Evolutionary conservation across 2,329 filamentous ascomycete genomes (phyloP).

Genomic region (Apiospora rasikravindrae): DNA sequence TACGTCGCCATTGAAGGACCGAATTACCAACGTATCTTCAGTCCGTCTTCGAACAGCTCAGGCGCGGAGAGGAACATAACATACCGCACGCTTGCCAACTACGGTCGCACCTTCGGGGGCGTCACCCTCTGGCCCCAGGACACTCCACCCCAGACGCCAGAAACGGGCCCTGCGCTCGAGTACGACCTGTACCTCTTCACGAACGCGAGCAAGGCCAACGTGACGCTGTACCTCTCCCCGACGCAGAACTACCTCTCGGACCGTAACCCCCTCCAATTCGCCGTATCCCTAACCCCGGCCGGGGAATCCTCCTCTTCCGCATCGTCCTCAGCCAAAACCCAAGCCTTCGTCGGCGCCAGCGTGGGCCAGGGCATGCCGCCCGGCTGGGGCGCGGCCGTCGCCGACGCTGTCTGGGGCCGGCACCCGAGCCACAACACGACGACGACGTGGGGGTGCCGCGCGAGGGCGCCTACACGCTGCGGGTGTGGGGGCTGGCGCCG

Average conservation of each 20-base stretch:
- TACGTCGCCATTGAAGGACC: slow-evolving; percentile 60
- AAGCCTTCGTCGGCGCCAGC: slow-evolving; percentile 49
- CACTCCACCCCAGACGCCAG: slow-evolving; percentile 53
- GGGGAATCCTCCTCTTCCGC: neutral
- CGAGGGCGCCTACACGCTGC: slow-evolving; percentile 54
- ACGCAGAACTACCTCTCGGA: slow-evolving; percentile 59
- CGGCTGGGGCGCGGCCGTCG: slow-evolving; percentile 50
- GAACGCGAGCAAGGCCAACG: slow-evolving; percentile 47
- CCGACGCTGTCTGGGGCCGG: slow-evolving; percentile 52
- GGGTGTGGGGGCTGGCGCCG: slow-evolving; percentile 57
- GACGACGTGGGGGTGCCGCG: slow-evolving; percentile 46
- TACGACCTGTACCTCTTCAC: slow-evolving; percentile 69
- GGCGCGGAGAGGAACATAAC: slow-evolving; percentile 37
- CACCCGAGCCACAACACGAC: slow-evolving; percentile 49
- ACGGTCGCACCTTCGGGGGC: slow-evolving; percentile 63
- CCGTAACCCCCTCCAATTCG: slow-evolving; percentile 47
- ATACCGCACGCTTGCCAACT: slow-evolving; percentile 58
- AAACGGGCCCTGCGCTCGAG: slow-evolving; percentile 59
- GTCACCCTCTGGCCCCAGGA: slow-evolving; percentile 61
- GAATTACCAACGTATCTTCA: slow-evolving; percentile 52
- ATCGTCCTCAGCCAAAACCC: slow-evolving; percentile 36
- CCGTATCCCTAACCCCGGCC: slow-evolving; percentile 40
- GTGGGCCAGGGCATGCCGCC: slow-evolving; percentile 47
- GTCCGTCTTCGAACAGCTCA: slow-evolving; percentile 25
- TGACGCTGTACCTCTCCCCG: slow-evolving; percentile 58